These are phyloP conservation scores for Lizanozyma gosingica DNA, from an alignment of 1,139 yeast genomes.

Conservation along the genomic window DNA sequence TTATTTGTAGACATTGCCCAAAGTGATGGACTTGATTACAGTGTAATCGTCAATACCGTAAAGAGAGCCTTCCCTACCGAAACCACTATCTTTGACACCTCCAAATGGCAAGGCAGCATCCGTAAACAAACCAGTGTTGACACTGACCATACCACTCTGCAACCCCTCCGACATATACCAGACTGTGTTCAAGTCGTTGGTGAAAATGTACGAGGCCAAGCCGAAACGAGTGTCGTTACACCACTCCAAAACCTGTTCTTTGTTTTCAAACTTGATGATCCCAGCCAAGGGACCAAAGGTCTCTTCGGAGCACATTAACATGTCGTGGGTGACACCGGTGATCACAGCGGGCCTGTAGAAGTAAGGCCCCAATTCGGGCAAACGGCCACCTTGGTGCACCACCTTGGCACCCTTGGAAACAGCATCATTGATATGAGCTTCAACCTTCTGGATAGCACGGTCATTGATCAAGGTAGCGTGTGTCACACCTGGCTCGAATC, in stretches of 20 bases:
- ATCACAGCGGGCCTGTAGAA: slow-evolving; percentile 75
- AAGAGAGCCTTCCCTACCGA: slow-evolving; percentile 75
- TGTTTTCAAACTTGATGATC: slow-evolving; percentile 51
- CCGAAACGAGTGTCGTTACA: slow-evolving; percentile 72
- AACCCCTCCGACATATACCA: slow-evolving; percentile 62
- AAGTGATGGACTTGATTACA: slow-evolving; percentile 51
- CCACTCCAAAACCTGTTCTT: slow-evolving; percentile 57
- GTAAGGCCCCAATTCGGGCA: slow-evolving; percentile 59
- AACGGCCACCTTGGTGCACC: slow-evolving; percentile 54
- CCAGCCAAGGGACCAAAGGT: slow-evolving; percentile 92
- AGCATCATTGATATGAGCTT: slow-evolving; percentile 68
- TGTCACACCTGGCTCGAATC: slow-evolving; percentile 54
- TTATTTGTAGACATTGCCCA: slow-evolving; percentile 20
- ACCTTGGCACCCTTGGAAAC: slow-evolving; percentile 60
- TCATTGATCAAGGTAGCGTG: slow-evolving; percentile 80
- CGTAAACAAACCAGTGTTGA: slow-evolving; percentile 65
- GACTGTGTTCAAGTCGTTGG: slow-evolving; percentile 53
- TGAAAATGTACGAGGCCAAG: slow-evolving; percentile 72
- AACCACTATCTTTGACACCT: slow-evolving; percentile 72
- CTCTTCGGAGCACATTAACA: slow-evolving; percentile 63
- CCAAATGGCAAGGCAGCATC: slow-evolving; percentile 75
- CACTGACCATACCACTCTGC: slow-evolving; percentile 76
- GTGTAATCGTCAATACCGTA: slow-evolving; percentile 72
- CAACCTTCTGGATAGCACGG: slow-evolving; percentile 60
- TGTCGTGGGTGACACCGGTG: slow-evolving; percentile 52